A percentile compares a stretch with the other conserved stretches of the same genome.
These are phyloP conservation scores for Amorphotheca resinae DNA, from an alignment of 495 filamentous ascomycete species.

Conservation along the genomic window DNA sequence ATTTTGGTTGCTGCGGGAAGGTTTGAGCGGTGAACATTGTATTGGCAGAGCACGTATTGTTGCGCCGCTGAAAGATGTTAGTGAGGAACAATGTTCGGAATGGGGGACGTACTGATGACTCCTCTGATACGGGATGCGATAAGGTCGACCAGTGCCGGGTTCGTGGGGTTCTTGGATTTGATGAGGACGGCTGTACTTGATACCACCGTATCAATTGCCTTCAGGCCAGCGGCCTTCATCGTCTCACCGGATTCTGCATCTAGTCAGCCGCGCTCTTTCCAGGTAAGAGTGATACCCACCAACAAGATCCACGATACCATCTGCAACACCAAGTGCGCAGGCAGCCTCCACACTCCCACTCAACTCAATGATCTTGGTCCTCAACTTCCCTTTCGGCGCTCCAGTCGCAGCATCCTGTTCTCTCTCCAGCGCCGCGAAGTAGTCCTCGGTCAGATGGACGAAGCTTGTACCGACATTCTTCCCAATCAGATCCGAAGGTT, in stretches of 20 bases:
- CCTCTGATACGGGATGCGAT: conserved; percentile 76
- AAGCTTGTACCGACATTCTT: conserved; percentile 95
- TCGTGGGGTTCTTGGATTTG: conserved; percentile 77
- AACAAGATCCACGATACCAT: conserved; percentile 95
- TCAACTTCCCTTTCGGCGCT: conserved; percentile 32
- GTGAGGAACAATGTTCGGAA: neutral
- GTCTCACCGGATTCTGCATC: conserved; percentile 86
- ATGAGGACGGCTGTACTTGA: conserved; percentile 79
- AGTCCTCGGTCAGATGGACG: conserved; percentile 62
- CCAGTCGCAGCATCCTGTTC: conserved; percentile 25
- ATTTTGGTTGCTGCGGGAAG: conserved; percentile 59
- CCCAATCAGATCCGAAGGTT: conserved; percentile 70
- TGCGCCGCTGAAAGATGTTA: conserved; percentile 52
- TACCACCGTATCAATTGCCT: conserved; percentile 87
- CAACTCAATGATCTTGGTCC: conserved; percentile 79
- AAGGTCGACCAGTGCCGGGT: conserved; percentile 62
- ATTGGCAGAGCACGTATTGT: conserved; percentile 88
- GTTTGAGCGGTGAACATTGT: conserved; percentile 67
- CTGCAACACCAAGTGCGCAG: conserved; percentile 87
- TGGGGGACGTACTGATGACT: conserved; percentile 64
- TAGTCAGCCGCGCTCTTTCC: conserved; percentile 3
- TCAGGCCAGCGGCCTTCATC: conserved; percentile 94
- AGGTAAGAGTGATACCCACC: conserved; percentile 42
- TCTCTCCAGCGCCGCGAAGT: conserved; percentile 67
- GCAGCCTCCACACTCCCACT: conserved; percentile 95